Conservation (phyloP, 2,329 filamentous ascomycete species). For the Aphanocladium album region DNA sequence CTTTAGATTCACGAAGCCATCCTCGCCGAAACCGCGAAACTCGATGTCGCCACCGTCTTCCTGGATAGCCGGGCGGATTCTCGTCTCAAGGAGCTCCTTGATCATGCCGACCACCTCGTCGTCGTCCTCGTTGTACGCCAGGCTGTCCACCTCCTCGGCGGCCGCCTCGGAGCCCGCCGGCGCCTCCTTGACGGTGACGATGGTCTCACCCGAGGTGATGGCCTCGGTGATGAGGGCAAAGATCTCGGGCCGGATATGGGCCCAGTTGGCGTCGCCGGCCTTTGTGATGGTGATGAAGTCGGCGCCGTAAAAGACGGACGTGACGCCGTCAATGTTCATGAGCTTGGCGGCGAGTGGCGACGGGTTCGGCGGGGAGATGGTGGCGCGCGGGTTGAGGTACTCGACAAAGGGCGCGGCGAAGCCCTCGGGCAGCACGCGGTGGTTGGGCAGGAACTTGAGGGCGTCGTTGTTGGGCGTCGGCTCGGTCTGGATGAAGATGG, state of each 20-base stretch:
- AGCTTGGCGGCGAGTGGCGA: conserved; percentile 87
- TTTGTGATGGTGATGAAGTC: conserved; percentile 99
- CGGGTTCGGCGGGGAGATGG: conserved; percentile 80
- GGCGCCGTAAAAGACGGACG: conserved; percentile 84
- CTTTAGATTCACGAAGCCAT: conserved; percentile 78
- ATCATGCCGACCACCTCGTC: conserved; percentile 97
- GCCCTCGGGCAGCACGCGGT: conserved; percentile 71
- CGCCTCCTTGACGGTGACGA: conserved; percentile 66
- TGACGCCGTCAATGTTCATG: conserved; percentile 92
- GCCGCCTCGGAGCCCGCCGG: conserved; percentile 42
- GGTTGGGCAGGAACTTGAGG: conserved; percentile 92
- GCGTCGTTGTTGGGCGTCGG: conserved; percentile 91
- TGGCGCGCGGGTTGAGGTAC: conserved; percentile 83
- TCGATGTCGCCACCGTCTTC: conserved; percentile 98
- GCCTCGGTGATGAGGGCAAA: conserved; percentile 93
- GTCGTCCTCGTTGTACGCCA: conserved; percentile 85
- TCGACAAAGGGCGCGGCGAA: conserved; percentile 78
- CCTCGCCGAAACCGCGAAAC: conserved; percentile 73
- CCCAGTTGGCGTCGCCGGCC: conserved; percentile 81
- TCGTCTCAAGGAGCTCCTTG: conserved; percentile 91
- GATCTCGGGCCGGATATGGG: conserved; percentile 89
- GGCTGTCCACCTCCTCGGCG: conserved; percentile 57
- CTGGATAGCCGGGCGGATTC: conserved; percentile 92
- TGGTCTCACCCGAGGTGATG: conserved; percentile 73
- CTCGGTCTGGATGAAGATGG: conserved; percentile 97